Conservation (phyloP, 257 asterid genomes). For the Gentiana dahurica region DNA sequence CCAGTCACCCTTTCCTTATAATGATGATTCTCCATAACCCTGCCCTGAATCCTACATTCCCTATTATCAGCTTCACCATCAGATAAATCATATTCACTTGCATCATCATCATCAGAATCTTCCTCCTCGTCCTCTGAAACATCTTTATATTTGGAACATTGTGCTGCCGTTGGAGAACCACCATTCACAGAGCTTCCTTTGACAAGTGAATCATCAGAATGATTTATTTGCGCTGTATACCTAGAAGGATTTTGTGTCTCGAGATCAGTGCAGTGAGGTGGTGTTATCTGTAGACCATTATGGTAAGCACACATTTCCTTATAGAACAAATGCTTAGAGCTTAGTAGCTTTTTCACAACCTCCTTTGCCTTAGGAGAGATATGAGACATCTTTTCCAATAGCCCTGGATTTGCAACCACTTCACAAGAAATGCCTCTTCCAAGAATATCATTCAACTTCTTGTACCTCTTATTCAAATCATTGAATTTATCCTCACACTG, state of each 20-base stretch:
- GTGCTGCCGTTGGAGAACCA: conserved; percentile 10
- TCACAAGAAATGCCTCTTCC: conserved; percentile 47
- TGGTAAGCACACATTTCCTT: conserved; percentile 60
- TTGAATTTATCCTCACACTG: conserved; percentile 58
- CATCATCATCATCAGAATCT: conserved; percentile 21
- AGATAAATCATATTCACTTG: conserved; percentile 17
- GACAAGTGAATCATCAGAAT: conserved; percentile 3
- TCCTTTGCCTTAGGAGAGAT: conserved; percentile 41
- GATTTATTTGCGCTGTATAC: conserved; percentile 7
- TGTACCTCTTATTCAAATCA: conserved; percentile 48
- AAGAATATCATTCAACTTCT: conserved; percentile 45
- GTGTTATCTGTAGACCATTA: conserved; percentile 28
- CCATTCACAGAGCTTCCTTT: conserved; percentile 4
- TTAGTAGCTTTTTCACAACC: conserved; percentile 33
- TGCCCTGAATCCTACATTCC: conserved; percentile 7
- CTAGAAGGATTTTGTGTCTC: conserved; percentile 12
- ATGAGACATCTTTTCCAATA: conserved; percentile 33
- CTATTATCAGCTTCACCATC: conserved; percentile 17
- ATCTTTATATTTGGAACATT: conserved; percentile 12
- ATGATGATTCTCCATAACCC: conserved; percentile 6
- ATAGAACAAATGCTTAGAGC: conserved; percentile 51
- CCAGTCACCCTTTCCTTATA: background rate
- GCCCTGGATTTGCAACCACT: conserved; percentile 43
- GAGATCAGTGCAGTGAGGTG: conserved; percentile 23
- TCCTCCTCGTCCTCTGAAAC: conserved; percentile 11